Base-by-base conservation (phyloP, 139 green algal species). In the Eudorina sp. region DNA sequence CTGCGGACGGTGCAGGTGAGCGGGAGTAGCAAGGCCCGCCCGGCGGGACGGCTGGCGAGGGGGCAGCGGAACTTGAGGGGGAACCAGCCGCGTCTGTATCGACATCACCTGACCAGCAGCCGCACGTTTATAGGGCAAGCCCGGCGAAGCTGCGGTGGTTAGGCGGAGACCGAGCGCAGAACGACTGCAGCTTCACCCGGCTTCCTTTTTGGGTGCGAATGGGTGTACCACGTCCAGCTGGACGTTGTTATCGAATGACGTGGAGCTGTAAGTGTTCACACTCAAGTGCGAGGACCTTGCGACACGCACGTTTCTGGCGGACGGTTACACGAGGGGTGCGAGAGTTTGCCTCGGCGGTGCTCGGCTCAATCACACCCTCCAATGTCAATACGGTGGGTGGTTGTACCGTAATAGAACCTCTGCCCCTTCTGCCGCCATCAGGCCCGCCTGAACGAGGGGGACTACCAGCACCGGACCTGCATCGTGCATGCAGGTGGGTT, bases 1-100 rank as follows among this genome's bases (percentile, higher is more conserved):
- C 31, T 48, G 31, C 75, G 75, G 34, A 83, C 48, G 14, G 75
- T 83, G 45, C 27, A 79, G 34, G 70, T 75, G 38, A 18, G 66
- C 38, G 29, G 66, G 51, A 58, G 51, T 16, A 16, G 51, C 51
- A 58, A 16, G 13, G 51, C 16, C 16, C 51, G 51, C 13, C 51
- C 51, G 13, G 51, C 13, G 51, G 51, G 13, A 58, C 13, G 13
- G 51, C 51, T 58, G 51, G 13, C 16, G 51, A n/a, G n/a, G n/a
- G n/a, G n/a, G n/a, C n/a, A n/a, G n/a, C n/a, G n/a, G n/a, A n/a
- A n/a, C n/a, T n/a, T n/a, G n/a, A n/a, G n/a, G n/a, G n/a, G n/a
- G n/a, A n/a, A n/a, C n/a, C n/a, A n/a, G n/a, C n/a, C n/a, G n/a
- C n/a, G n/a, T n/a, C n/a, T n/a, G n/a, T n/a, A n/a, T n/a, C n/a